phyloP scores from a whole-genome alignment of 805 yeast genomes.

The Hanseniaspora jakobsenii region DNA sequence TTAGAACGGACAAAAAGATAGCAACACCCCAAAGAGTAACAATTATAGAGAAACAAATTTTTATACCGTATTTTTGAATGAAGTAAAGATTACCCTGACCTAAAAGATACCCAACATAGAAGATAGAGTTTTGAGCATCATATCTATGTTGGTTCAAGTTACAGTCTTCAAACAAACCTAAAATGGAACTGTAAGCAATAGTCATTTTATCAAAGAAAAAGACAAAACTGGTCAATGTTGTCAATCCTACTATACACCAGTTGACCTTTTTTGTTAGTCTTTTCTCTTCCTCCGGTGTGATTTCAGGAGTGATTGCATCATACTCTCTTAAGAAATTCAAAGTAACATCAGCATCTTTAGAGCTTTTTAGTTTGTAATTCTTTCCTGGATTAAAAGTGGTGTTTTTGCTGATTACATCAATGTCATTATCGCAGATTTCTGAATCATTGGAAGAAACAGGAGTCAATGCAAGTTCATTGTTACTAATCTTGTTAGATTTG shows the following conservation, averaged over 20 bases:
- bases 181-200: conserved; percentile 11
- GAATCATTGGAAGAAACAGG: too few species aligned
- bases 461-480: too few species aligned
- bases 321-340: conserved; percentile 15
- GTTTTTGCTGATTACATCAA: too few species aligned
- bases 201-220: conserved; percentile 15
- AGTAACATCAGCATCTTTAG: conserved; percentile 11
- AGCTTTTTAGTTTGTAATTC: too few species aligned
- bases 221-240: conserved; percentile 8
- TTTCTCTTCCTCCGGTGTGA: conserved; percentile 2
- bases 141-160: conserved; percentile 7
- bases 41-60: background rate
- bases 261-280: conserved; percentile 13
- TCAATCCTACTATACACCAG: conserved; percentile 9
- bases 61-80: conserved; percentile 9
- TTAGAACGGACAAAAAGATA: conserved; percentile 9
- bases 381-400: too few species aligned
- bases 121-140: conserved; percentile 10
- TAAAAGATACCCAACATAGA: conserved; percentile 14
- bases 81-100: conserved; percentile 12
- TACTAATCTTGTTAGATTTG: too few species aligned
- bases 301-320: background rate
- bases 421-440: too few species aligned
- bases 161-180: conserved; percentile 15
- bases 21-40: conserved; percentile 11